Evolutionary conservation across 1,284 basidiomycete species (phyloP).

Genomic region (Porodaedalea pini): DNA sequence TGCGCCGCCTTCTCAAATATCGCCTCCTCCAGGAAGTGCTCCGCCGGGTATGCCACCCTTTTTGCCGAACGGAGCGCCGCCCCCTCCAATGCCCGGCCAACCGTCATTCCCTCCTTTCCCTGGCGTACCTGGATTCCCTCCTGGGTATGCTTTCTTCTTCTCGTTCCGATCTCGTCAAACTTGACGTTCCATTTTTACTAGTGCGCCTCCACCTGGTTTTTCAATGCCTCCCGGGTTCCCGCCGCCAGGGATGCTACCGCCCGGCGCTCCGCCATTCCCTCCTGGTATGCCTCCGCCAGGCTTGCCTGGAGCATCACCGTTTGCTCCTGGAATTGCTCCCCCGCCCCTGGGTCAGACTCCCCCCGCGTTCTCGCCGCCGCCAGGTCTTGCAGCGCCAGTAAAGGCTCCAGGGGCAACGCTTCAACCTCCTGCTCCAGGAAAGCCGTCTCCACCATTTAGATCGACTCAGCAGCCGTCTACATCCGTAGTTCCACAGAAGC

Average conservation of each 20-base stretch:
- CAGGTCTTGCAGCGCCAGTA: conserved; percentile 22
- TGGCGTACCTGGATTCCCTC: conserved; percentile 42
- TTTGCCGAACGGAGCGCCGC: conserved; percentile 36
- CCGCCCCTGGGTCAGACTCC: conserved; percentile 11
- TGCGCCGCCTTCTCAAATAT: conserved; percentile 42
- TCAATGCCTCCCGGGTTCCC: conserved; percentile 29
- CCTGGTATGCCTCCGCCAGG: conserved; percentile 24
- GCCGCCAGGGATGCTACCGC: conserved; percentile 20
- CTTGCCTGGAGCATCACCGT: conserved; percentile 24
- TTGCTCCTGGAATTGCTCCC: conserved; percentile 22
- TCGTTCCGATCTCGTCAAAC: not conserved
- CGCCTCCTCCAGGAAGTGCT: conserved; percentile 30
- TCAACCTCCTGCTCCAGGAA: not conserved
- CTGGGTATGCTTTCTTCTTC: conserved; percentile 40
- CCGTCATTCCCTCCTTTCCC: conserved; percentile 37
- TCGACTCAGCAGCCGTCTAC: conserved; percentile 15
- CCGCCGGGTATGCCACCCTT: conserved; percentile 37
- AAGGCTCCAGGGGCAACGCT: conserved; percentile 6
- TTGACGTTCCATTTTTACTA: conserved; percentile 25
- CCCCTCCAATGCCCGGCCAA: conserved; percentile 37
- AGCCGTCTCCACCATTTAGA: not conserved
- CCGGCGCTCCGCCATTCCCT: conserved; percentile 24
- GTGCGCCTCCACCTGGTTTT: conserved; percentile 33
- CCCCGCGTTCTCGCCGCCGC: conserved; percentile 25
- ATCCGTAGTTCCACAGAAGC: conserved; percentile 30